Percentiles rank a stretch among this genome's conserved stretches.
These are phyloP conservation scores for Dendrobium nobile DNA, from an alignment of 106 monocot genomes.

Conservation along the genomic window DNA sequence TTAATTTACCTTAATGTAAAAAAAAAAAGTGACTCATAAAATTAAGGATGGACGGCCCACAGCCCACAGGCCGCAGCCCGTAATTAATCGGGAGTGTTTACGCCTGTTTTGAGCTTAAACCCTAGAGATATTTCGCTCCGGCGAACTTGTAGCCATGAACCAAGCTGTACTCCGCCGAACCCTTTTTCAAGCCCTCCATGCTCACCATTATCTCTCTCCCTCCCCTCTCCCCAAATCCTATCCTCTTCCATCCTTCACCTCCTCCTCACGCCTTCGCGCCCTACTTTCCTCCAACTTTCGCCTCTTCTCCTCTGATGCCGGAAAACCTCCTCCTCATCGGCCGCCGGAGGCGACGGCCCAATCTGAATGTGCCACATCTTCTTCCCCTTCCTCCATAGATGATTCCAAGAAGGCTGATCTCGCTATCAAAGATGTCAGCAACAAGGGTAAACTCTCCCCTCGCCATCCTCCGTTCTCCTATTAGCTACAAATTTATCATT, in stretches of 20 bases:
- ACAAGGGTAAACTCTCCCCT: conserved; percentile 13
- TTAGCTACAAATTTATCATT: background rate
- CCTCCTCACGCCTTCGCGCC: conserved; percentile 5
- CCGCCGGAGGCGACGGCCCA: background rate
- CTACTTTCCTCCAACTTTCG: background rate
- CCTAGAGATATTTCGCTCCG: background rate
- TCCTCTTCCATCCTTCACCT: conserved; percentile 3
- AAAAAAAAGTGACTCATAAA: too few species aligned
- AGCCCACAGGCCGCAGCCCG: too few species aligned
- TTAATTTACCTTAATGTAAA: too few species aligned
- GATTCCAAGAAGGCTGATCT: conserved; percentile 5
- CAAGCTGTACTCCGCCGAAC: background rate
- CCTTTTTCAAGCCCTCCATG: background rate
- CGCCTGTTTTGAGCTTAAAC: background rate
- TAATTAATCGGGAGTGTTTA: too few species aligned
- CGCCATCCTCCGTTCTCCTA: background rate
- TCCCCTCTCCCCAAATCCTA: background rate
- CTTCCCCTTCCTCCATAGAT: conserved; percentile 13
- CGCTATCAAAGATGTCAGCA: conserved; percentile 24
- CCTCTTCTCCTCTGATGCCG: conserved; percentile 13
- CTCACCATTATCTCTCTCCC: background rate
- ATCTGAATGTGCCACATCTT: background rate
- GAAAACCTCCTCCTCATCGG: background rate
- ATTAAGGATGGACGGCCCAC: too few species aligned
- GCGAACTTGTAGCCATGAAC: background rate